A percentile compares a stretch with the other conserved stretches of the same genome.
phyloP scores from a whole-genome alignment of 2,329 filamentous ascomycete species.

The Elsinoe arachidis region DNA sequence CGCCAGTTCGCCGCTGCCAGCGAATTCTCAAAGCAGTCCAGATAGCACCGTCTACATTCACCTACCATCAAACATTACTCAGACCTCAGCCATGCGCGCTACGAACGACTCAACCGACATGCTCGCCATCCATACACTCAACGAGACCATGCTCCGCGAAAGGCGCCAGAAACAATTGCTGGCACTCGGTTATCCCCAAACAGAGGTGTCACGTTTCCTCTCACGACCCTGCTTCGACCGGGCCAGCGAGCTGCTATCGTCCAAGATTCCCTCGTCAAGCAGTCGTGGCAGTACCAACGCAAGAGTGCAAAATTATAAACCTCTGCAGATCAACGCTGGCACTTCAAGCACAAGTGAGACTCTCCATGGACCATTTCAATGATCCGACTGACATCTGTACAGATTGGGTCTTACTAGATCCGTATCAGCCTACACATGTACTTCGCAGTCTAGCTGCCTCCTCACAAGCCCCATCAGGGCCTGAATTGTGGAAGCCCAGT shows the following conservation, averaged over 20 bases:
- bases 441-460: not conserved
- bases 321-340: not conserved
- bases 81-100: not conserved
- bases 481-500: not conserved
- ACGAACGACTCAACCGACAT: not conserved
- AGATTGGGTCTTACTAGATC: constrained; percentile 25
- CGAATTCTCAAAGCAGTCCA: not conserved
- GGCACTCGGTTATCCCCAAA: not conserved
- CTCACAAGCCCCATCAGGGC: not conserved
- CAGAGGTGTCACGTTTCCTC: not conserved
- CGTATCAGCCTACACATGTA: constrained; percentile 15
- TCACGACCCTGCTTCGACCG: constrained; percentile 1
- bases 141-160: not conserved
- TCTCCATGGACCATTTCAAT: not conserved
- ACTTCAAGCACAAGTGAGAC: not conserved
- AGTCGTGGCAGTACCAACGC: not conserved
- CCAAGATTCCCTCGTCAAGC: not conserved
- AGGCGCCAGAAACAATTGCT: not conserved
- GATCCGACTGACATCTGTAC: not conserved
- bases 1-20: not conserved
- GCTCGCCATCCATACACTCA: not conserved
- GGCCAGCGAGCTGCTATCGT: not conserved
- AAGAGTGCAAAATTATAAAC: not conserved
- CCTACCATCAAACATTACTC: not conserved
- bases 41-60: not conserved